These are phyloP conservation scores for Perilla frutescens DNA, from an alignment of 257 asterid species.

Conservation along the genomic window DNA sequence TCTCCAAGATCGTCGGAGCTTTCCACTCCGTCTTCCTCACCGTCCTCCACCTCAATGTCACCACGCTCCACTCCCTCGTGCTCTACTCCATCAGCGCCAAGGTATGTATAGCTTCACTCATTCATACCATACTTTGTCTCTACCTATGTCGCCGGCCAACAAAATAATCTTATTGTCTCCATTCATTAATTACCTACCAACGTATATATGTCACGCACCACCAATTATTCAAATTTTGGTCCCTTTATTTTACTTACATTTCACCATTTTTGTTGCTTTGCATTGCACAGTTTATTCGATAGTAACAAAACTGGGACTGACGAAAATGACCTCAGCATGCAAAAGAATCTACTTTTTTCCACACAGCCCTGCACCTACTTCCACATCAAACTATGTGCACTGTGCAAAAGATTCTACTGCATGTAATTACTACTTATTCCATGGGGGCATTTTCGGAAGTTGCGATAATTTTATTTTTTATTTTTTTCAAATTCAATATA, in stretches of 20 bases:
- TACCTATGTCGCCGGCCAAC: not conserved
- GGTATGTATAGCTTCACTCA: constrained; percentile 54
- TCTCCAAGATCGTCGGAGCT: constrained; percentile 72
- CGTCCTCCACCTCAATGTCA: constrained; percentile 86
- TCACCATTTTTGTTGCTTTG: not conserved
- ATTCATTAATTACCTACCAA: constrained; percentile 33
- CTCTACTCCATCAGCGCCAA: constrained; percentile 95
- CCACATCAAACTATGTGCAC: constrained; percentile 47
- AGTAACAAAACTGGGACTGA: constrained; percentile 52
- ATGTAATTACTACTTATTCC: constrained; percentile 27
- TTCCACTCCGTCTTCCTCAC: constrained; percentile 68
- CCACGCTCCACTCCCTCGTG: constrained; percentile 78
- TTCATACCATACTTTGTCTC: constrained; percentile 24
- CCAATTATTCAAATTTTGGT: constrained; percentile 24
- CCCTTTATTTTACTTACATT: constrained; percentile 6
- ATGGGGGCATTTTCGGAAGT: constrained; percentile 42
- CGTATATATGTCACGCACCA: not conserved
- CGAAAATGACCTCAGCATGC: constrained; percentile 83
- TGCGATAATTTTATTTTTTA: not conserved
- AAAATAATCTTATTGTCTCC: constrained; percentile 31
- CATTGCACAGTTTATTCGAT: constrained; percentile 24
- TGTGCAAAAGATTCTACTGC: constrained; percentile 51
- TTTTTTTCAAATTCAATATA: not conserved
- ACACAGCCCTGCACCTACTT: constrained; percentile 50
- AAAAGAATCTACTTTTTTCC: constrained; percentile 67